phyloP scores from a whole-genome alignment of 495 filamentous ascomycete genomes.

The Jackrogersella minutella region DNA sequence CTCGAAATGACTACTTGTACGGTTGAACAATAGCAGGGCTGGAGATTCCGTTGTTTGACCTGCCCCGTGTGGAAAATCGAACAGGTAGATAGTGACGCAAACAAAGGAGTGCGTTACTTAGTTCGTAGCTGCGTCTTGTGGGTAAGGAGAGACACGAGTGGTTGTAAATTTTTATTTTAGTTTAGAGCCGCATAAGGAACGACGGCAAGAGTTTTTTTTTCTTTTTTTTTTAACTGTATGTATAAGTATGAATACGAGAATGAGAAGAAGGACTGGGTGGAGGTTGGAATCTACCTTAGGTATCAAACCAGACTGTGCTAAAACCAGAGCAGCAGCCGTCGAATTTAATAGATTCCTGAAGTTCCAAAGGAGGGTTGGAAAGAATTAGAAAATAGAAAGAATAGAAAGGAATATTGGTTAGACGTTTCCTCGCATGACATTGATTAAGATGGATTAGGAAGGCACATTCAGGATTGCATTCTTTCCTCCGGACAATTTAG shows the following conservation, averaged over 20 bases:
- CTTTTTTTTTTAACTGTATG: no score
- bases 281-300: slow-evolving; percentile 18
- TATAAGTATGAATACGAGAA: neutral
- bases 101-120: slow-evolving; percentile 6
- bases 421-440: neutral
- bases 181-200: slow-evolving; percentile 41
- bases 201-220: slow-evolving; percentile 27
- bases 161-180: neutral
- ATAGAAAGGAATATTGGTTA: neutral
- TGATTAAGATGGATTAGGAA: slow-evolving; percentile 20
- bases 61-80: neutral
- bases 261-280: neutral
- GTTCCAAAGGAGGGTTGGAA: slow-evolving; percentile 24
- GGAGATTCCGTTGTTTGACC: slow-evolving; percentile 19
- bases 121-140: neutral
- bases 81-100: slow-evolving; percentile 21
- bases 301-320: neutral
- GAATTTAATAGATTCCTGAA: slow-evolving; percentile 21
- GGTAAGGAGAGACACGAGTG: slow-evolving; percentile 23
- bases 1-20: slow-evolving; percentile 13
- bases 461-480: slow-evolving; percentile 3
- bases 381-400: slow-evolving; percentile 1
- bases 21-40: slow-evolving; percentile 22
- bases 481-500: slow-evolving; percentile 1
- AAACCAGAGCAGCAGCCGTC: slow-evolving; percentile 7